Conservation (phyloP, 2,329 filamentous ascomycete species). For the Aspergillus aculeatinus region DNA sequence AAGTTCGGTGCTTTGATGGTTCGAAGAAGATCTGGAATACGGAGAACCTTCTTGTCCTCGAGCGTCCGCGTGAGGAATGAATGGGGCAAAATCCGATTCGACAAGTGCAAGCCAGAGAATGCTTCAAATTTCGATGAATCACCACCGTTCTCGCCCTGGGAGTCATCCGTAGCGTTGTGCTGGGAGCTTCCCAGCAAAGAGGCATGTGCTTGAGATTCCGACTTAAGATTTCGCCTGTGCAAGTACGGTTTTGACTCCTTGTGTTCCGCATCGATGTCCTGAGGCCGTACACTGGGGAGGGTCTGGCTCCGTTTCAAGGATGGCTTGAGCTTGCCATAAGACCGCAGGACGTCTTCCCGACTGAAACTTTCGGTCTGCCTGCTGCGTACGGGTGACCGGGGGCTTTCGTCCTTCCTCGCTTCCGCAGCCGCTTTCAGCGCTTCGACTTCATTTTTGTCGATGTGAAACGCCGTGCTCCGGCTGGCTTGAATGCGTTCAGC, state of each 20-base stretch:
- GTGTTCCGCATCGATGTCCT: conserved; percentile 7
- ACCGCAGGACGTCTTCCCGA: conserved; percentile 59
- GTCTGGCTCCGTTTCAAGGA: conserved; percentile 38
- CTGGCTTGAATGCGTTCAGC: conserved; percentile 39
- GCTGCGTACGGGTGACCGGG: conserved; percentile 50
- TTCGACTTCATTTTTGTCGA: conserved; percentile 47
- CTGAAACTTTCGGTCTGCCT: conserved; percentile 56
- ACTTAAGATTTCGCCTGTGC: conserved; percentile 25
- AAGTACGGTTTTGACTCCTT: conserved; percentile 23
- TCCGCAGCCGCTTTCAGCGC: conserved; percentile 41
- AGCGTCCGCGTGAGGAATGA: conserved; percentile 75
- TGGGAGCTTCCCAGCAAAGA: conserved; percentile 13
- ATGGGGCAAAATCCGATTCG: conserved; percentile 79
- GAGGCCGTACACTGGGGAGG: conserved; percentile 28
- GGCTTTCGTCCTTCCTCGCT: conserved; percentile 25
- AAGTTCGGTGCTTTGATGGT: conserved; percentile 81
- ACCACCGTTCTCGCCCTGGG: conserved; percentile 19
- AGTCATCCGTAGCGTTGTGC: conserved; percentile 17
- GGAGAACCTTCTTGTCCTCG: conserved; percentile 71
- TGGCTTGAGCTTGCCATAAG: conserved; percentile 30
- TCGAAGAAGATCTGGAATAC: conserved; percentile 76
- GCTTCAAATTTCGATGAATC: conserved; percentile 72
- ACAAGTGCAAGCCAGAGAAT: conserved; percentile 81
- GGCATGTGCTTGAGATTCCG: conserved; percentile 20
- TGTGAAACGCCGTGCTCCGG: conserved; percentile 44